Base-by-base conservation (phyloP, 768 basidiomycete genomes). In the Pulveroboletus sp. region DNA sequence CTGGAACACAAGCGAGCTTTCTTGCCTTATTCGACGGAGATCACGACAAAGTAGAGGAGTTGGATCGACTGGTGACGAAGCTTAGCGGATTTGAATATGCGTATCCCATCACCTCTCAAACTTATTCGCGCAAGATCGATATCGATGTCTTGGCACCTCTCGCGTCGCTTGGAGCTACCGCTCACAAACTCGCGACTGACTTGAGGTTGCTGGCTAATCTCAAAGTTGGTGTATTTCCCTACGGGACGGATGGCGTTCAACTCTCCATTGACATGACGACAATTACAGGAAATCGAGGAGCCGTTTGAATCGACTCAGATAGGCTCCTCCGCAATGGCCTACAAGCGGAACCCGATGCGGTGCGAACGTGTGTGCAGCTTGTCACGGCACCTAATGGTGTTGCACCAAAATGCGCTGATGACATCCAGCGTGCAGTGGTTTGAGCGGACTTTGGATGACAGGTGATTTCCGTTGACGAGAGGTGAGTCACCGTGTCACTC, bases 271-370 rank as follows among this genome's bases (percentile, higher is more conserved):
- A 64, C 33, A 36, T 6, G 42, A 39, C 7, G 5, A 7, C 10
- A 8, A 43, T 49, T 24, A 27, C 44, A 89, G 84, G 96, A 98
- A 82, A 78, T 99, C 39, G 96, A 99, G 71, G 96, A 99, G 66
- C 96, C 96, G 0, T 98, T 98, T 69, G 95, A 99, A 70, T 89
- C 93, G 46, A 95, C 95, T 17, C 96, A 99, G 73, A 99, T 98
- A 57, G 96, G 96, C 7, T 89, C 88, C 9, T 92, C 88, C 1
- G 93, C 93, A 1, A 98, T 98, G 95, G 95, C 95, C 8, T 98
- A 98, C 81, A 97, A 98, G 73, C 82, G 95, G 48, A 98, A 99
- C 71, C 96, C 96, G 7, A 99, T 99, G 96, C 90, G 96, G 50
- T 94, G 84, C 49, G 96, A 99, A 71, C 87, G 96, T 36, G 88